Conservation (phyloP, 2,329 filamentous ascomycete genomes). For the Pezicula rhizophila region DNA sequence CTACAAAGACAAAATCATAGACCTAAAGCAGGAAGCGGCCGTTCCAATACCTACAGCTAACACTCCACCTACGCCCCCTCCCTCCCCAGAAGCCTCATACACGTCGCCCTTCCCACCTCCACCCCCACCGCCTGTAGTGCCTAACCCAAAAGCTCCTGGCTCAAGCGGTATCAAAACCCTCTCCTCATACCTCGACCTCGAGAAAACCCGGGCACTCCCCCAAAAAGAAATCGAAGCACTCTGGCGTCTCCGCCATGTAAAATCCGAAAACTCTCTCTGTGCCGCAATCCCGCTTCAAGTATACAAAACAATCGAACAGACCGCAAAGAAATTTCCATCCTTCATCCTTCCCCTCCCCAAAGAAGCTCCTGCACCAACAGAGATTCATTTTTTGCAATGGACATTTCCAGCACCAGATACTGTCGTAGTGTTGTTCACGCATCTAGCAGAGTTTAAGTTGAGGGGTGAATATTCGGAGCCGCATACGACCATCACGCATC, state of each 20-base stretch:
- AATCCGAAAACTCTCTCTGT: slow-evolving; percentile 69
- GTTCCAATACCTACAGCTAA: slow-evolving; percentile 37
- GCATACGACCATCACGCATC: slow-evolving; percentile 90
- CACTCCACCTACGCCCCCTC: slow-evolving; percentile 22
- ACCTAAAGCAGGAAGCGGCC: slow-evolving; percentile 62
- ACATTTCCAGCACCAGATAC: slow-evolving; percentile 70
- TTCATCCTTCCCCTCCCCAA: slow-evolving; percentile 87
- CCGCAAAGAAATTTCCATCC: slow-evolving; percentile 71
- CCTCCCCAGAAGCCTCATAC: slow-evolving; percentile 26
- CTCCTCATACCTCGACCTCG: slow-evolving; percentile 67
- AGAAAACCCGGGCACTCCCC: slow-evolving; percentile 68
- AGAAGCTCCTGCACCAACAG: slow-evolving; percentile 56
- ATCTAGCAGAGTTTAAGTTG: slow-evolving; percentile 87
- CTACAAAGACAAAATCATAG: slow-evolving; percentile 77
- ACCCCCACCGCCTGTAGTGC: slow-evolving; percentile 24
- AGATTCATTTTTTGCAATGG: slow-evolving; percentile 97
- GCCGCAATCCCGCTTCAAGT: slow-evolving; percentile 69
- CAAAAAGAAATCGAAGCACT: slow-evolving; percentile 77
- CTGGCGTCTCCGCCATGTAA: slow-evolving; percentile 83
- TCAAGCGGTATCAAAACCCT: slow-evolving; percentile 46
- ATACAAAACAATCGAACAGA: slow-evolving; percentile 66
- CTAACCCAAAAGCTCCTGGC: slow-evolving; percentile 17
- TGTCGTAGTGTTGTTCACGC: slow-evolving; percentile 83
- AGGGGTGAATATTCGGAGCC: slow-evolving; percentile 84
- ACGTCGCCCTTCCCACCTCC: slow-evolving; percentile 28